Evolutionary conservation across 352 stramenopile species (phyloP).

Genomic region (Globisporangium paddicum): DNA sequence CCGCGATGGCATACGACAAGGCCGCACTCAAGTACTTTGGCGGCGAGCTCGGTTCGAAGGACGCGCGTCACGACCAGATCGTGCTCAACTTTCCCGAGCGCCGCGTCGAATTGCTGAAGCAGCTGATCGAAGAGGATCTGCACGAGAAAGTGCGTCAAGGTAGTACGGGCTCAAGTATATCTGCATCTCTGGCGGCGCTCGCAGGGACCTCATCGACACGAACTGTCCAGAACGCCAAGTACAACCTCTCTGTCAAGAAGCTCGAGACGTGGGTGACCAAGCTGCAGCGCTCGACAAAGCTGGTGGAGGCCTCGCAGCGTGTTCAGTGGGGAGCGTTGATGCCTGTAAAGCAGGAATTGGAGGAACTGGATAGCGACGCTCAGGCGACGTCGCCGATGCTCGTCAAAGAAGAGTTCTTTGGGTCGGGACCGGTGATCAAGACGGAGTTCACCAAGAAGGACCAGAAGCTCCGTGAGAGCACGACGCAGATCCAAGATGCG

Average conservation of each 20-base stretch:
- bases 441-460: slow-evolving; percentile 73
- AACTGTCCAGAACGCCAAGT: slow-evolving; percentile 62
- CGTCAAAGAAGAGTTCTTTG: slow-evolving; percentile 52
- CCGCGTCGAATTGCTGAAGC: slow-evolving; percentile 47
- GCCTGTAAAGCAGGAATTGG: slow-evolving; percentile 25
- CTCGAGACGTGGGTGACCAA: slow-evolving; percentile 69
- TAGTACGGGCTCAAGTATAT: not conserved
- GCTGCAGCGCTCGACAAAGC: slow-evolving; percentile 67
- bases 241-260: slow-evolving; percentile 75
- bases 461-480: slow-evolving; percentile 58
- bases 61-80: slow-evolving; percentile 40
- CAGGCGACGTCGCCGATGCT: slow-evolving; percentile 13
- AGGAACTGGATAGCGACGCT: slow-evolving; percentile 12
- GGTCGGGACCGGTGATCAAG: slow-evolving; percentile 58
- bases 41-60: slow-evolving; percentile 31
- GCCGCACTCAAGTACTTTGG: slow-evolving; percentile 74
- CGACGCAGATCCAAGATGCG: slow-evolving; percentile 44
- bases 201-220: slow-evolving; percentile 21
- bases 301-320: slow-evolving; percentile 71
- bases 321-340: slow-evolving; percentile 56
- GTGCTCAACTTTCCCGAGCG: slow-evolving; percentile 76
- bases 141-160: slow-evolving; percentile 37
- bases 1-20: slow-evolving; percentile 79
- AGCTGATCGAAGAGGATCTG: slow-evolving; percentile 60
- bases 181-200: not conserved